These are phyloP conservation scores for Cordyceps fumosorosea DNA, from an alignment of 2,329 filamentous ascomycete species.

Conservation along the genomic window DNA sequence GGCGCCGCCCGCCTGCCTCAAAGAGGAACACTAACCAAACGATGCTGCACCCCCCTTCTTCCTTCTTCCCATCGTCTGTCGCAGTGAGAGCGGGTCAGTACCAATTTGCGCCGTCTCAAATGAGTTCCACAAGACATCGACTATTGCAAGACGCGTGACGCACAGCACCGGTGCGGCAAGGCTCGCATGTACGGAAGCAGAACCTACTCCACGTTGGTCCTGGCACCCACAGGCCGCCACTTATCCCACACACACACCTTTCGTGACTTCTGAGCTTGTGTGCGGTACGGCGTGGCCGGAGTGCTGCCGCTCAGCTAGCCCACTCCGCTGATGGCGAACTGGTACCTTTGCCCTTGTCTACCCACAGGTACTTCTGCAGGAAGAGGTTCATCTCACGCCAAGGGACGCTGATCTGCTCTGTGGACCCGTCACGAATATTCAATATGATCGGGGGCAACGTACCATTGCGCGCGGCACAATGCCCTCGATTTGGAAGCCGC, in stretches of 20 bases:
- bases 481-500: not conserved
- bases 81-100: not conserved
- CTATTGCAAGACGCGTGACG: not conserved
- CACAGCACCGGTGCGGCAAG: not conserved
- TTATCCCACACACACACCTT: not conserved
- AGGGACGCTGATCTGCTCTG: not conserved
- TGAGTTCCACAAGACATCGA: not conserved
- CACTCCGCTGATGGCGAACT: not conserved
- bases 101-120: not conserved
- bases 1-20: not conserved
- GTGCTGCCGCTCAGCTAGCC: not conserved
- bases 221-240: not conserved
- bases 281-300: not conserved
- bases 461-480: not conserved
- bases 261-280: not conserved
- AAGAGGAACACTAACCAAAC: not conserved
- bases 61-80: not conserved
- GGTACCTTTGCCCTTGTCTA: not conserved
- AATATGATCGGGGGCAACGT: not conserved
- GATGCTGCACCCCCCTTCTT: not conserved
- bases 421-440: not conserved
- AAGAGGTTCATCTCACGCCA: not conserved
- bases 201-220: not conserved
- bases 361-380: not conserved
- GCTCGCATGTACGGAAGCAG: not conserved